These are phyloP conservation scores for Cylindrotheca fusiformis DNA, from an alignment of 108 stramenopile genomes.

Conservation along the genomic window DNA sequence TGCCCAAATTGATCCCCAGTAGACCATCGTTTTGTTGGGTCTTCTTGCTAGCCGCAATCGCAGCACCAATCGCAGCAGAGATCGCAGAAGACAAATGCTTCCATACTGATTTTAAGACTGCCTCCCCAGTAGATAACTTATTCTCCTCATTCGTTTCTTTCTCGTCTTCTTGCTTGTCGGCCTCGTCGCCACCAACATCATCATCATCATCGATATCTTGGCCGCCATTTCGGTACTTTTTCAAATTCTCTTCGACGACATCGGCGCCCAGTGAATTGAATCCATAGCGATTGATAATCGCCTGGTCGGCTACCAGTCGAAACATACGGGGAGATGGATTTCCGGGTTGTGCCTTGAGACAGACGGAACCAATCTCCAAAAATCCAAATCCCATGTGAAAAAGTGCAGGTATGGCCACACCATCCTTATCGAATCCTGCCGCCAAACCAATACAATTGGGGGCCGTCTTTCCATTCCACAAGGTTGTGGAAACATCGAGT, in stretches of 20 bases:
- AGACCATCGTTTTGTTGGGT: conserved; percentile 27
- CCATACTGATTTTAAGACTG: neutral
- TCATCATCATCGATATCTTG: too few species aligned
- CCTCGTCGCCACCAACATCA: too few species aligned
- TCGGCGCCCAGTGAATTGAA: conserved; percentile 87
- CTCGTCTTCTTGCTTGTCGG: neutral
- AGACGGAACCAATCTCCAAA: conserved; percentile 91
- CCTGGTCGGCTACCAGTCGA: conserved; percentile 84
- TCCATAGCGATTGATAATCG: conserved; percentile 95
- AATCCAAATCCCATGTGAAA: conserved; percentile 87
- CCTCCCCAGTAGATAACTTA: neutral
- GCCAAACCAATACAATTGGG: conserved; percentile 88
- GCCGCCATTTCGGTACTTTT: conserved; percentile 36
- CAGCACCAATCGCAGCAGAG: too few species aligned
- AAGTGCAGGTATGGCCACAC: conserved; percentile 66
- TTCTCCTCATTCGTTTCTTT: too few species aligned
- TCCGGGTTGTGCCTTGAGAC: conserved; percentile 88
- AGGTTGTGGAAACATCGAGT: conserved; percentile 8
- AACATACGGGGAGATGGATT: conserved; percentile 96
- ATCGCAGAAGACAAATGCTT: neutral
- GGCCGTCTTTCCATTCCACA: conserved; percentile 33
- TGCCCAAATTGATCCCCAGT: conserved; percentile 91
- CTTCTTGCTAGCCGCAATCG: neutral
- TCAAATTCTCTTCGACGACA: conserved; percentile 49
- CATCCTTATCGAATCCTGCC: conserved; percentile 97